phyloP scores from a whole-genome alignment of 1,139 yeast species.

The Pichia sp. region DNA sequence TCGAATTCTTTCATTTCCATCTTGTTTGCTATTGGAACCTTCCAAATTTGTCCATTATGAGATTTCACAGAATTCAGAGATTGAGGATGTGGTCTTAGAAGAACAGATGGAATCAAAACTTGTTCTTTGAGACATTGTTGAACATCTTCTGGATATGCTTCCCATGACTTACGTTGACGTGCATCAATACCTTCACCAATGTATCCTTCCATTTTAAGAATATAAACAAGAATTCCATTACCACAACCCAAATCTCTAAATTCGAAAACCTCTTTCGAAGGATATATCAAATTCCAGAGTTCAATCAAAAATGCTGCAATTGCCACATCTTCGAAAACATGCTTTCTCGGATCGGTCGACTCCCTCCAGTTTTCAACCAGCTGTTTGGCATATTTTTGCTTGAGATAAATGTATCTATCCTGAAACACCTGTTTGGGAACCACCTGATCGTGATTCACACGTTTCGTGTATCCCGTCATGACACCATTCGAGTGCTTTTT shows the following conservation, averaged over 20 bases:
- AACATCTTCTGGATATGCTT: slow-evolving; percentile 53
- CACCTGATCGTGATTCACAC: slow-evolving; percentile 83
- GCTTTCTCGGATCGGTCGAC: slow-evolving; percentile 89
- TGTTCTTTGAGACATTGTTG: slow-evolving; percentile 58
- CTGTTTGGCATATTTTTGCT: slow-evolving; percentile 70
- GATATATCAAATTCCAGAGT: slow-evolving; percentile 62
- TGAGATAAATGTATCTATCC: slow-evolving; percentile 69
- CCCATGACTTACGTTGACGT: slow-evolving; percentile 84
- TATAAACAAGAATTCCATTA: slow-evolving; percentile 77
- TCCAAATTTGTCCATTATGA: slow-evolving; percentile 56
- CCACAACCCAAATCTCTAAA: slow-evolving; percentile 95
- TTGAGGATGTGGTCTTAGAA: slow-evolving; percentile 61
- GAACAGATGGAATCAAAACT: slow-evolving; percentile 65
- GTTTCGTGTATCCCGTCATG: slow-evolving; percentile 74
- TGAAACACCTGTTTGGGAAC: slow-evolving; percentile 81
- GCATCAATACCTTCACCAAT: slow-evolving; percentile 86
- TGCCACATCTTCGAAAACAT: slow-evolving; percentile 93
- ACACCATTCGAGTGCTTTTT: slow-evolving; percentile 78
- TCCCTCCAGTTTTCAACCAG: slow-evolving; percentile 87
- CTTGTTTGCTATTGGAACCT: slow-evolving; percentile 32
- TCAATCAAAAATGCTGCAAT: slow-evolving; percentile 94
- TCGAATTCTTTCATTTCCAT: background rate
- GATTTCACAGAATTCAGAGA: slow-evolving; percentile 43
- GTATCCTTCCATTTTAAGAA: slow-evolving; percentile 72
- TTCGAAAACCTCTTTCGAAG: slow-evolving; percentile 41